Conservation (phyloP, 1,284 basidiomycete genomes). For the Cryptococcus jaspeensis region DNA sequence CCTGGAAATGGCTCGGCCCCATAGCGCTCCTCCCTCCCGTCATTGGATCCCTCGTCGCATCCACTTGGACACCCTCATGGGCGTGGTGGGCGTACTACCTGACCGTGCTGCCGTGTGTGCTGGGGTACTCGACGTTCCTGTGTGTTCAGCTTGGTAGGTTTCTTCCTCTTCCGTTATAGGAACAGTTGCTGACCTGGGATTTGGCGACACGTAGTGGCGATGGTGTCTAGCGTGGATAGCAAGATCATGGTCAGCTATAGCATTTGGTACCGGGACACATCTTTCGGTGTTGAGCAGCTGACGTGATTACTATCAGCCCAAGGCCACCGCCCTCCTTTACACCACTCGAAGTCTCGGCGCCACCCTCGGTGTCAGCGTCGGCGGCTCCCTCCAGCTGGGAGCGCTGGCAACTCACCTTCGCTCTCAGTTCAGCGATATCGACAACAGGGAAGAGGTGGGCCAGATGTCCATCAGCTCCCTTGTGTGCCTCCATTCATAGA, state of each 20-base stretch:
- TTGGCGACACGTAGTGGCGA: conserved; percentile 30
- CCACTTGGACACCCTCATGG: conserved; percentile 39
- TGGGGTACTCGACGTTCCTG: conserved; percentile 50
- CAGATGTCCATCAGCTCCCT: neutral
- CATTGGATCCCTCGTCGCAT: conserved; percentile 32
- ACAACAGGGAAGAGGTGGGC: conserved; percentile 23
- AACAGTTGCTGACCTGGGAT: neutral
- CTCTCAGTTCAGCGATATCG: conserved; percentile 12
- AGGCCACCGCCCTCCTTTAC: conserved; percentile 50
- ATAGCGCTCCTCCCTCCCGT: conserved; percentile 38
- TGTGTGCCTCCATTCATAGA: neutral
- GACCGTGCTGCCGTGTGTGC: conserved; percentile 40
- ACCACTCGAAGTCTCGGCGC: conserved; percentile 47
- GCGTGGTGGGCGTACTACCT: conserved; percentile 43
- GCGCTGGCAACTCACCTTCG: conserved; percentile 28
- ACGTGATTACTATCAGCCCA: conserved; percentile 27
- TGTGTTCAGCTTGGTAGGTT: conserved; percentile 41
- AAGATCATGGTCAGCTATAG: conserved; percentile 36
- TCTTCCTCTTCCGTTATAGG: neutral
- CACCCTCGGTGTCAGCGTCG: conserved; percentile 46
- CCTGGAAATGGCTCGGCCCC: conserved; percentile 40
- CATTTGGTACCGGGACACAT: too few relatives aligned
- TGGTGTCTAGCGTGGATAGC: conserved; percentile 45
- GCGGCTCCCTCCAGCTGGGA: conserved; percentile 46
- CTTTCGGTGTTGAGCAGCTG: neutral